Evolutionary conservation across 371 early-diverging fungal genomes (phyloP).

Genomic region (Mortierella polycephala): DNA sequence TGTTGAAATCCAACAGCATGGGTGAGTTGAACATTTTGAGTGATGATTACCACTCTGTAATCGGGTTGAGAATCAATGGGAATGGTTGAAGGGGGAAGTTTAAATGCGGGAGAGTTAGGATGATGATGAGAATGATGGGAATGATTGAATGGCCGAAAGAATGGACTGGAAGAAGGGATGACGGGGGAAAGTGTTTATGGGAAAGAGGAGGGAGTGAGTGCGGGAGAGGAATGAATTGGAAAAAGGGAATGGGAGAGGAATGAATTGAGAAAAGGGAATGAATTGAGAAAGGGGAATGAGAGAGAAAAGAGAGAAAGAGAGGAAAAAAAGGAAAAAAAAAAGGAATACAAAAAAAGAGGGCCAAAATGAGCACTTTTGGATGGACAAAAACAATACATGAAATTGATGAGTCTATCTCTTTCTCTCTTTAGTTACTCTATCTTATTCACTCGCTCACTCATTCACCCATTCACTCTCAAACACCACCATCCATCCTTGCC

Average conservation of each 20-base stretch:
- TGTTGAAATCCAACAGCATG: slow-evolving; percentile 50
- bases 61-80: background rate
- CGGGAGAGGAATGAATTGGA: background rate
- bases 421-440: too few relatives aligned
- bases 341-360: background rate
- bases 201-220: background rate
- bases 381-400: background rate
- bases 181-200: background rate
- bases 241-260: background rate
- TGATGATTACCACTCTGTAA: background rate
- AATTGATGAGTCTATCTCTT: too few relatives aligned
- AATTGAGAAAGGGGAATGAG: slow-evolving; percentile 1
- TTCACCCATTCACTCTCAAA: too few relatives aligned
- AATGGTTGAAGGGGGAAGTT: background rate
- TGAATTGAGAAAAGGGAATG: background rate
- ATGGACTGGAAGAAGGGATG: background rate
- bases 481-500: too few relatives aligned
- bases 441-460: too few relatives aligned
- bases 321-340: background rate
- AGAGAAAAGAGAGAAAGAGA: slow-evolving; percentile 6
- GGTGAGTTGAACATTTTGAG: slow-evolving; percentile 50
- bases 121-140: background rate
- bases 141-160: background rate
- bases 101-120: background rate
- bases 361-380: too few relatives aligned